Base-by-base conservation (phyloP, 192 early-diverging fungal genomes). In the Backusella macrospora region DNA sequence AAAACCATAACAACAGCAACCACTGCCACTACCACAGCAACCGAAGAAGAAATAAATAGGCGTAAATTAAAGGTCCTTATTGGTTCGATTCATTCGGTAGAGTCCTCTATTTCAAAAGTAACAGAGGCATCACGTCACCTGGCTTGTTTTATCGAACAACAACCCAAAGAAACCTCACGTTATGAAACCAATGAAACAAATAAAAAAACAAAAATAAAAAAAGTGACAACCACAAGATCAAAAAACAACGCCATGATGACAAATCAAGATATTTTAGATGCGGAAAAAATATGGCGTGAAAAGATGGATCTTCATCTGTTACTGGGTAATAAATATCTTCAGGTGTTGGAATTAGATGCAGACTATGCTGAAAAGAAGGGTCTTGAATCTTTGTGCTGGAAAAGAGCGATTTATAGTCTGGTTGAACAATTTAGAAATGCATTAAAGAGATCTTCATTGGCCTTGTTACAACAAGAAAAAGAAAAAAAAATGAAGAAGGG, bases 331-430 rank as follows among this genome's bases (percentile, higher is more conserved):
- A 84, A 80, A 26, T 88, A 86, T 42, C 71, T 82, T 18, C 76
- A 82, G 46, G 43, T 85, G 18, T 69, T 86, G 37, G 72, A 84
- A 10, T 63, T 83, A 3, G 84, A 86, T 73, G 80, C 81, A 43
- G 76, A 78, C 38, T 82, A 76, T 34, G 82, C 87, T 0, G 55
- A 82, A 43, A 88, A 86, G 75, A 83, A 88, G 49, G 83, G 84
- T n/a, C 81, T 88, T 45, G 84, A 84, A 21, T 75, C 78, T 13
- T 70, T 83, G 52, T 88, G 84, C 49, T 88, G 87, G 87, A 88
- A 86, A 70, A 72, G 77, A 37, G 85, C 82, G 29, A 76, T 86
- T 12, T 86, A 88, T 44, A 79, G 83, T 0, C 62, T 88, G 38
- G 84, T 88, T 5, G 85, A 85, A 9, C 72, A 84, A 16, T 86